Conservation (phyloP, 192 early-diverging fungal genomes). For the Neocallimastix lanati region DNA sequence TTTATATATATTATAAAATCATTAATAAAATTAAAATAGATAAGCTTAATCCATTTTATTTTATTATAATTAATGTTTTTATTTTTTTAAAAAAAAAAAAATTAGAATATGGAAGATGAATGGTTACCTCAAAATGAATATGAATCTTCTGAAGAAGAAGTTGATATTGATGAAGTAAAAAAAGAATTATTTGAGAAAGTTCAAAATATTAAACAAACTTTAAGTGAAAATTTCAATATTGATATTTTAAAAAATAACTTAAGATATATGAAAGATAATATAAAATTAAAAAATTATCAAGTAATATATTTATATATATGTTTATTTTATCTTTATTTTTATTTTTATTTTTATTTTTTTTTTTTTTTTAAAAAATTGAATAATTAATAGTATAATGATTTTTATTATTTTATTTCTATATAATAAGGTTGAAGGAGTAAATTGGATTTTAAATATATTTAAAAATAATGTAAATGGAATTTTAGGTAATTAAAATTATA, state of each 20-base stretch:
- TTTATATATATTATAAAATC: too few species aligned
- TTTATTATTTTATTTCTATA: background rate
- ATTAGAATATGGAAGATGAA: background rate
- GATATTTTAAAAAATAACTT: background rate
- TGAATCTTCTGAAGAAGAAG: background rate
- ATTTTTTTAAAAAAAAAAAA: too few species aligned
- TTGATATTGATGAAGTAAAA: background rate
- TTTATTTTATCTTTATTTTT: background rate
- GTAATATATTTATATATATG: background rate
- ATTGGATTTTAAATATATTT: background rate
- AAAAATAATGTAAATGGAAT: background rate
- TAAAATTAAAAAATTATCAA: background rate
- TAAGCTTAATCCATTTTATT: too few species aligned
- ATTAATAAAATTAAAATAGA: too few species aligned
- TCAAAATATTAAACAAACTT: background rate
- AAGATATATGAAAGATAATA: background rate
- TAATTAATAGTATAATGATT: too few species aligned
- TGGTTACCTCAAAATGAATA: background rate
- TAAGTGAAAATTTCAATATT: background rate
- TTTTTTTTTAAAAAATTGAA: too few species aligned
- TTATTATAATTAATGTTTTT: too few species aligned
- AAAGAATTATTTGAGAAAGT: background rate
- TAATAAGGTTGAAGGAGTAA: background rate
- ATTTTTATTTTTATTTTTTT: background rate
- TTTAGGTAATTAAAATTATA: background rate